These are phyloP conservation scores for Epichloe hybrida DNA, from an alignment of 2,329 filamentous ascomycete genomes.

Conservation along the genomic window DNA sequence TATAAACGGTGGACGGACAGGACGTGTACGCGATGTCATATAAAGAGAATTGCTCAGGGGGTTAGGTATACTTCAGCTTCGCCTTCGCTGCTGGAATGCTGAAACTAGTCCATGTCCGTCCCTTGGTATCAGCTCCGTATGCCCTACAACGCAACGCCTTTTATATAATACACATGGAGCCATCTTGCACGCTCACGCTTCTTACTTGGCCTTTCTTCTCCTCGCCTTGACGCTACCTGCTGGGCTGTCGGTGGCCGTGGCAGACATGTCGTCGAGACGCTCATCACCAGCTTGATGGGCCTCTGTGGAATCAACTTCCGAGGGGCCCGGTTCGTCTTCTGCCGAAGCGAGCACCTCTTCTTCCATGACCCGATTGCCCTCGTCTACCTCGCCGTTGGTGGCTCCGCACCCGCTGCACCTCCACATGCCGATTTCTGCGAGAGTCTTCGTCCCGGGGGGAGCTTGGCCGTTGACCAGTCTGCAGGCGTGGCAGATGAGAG, in stretches of 20 bases:
- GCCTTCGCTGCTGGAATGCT: no score
- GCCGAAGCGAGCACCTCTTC: constrained; percentile 41
- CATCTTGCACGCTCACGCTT: neutral
- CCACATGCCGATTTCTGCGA: constrained; percentile 77
- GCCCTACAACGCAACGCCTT: no score
- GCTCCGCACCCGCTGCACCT: constrained; percentile 74
- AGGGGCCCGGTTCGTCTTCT: constrained; percentile 6
- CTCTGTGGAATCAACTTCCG: constrained; percentile 6
- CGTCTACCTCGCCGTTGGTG: constrained; percentile 70
- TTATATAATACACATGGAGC: neutral
- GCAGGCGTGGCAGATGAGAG: constrained; percentile 70
- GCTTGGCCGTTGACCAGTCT: constrained; percentile 91
- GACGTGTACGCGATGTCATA: neutral
- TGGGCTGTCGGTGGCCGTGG: neutral
- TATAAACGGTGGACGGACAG: neutral
- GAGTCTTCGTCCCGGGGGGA: constrained; percentile 69
- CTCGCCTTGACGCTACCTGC: constrained; percentile 3
- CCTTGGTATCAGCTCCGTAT: no score
- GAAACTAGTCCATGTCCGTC: no score
- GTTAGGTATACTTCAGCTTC: no score
- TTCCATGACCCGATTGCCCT: constrained; percentile 57
- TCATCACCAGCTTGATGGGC: neutral
- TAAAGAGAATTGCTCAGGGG: no score
- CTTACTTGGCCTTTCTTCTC: neutral
- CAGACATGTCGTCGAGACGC: neutral